Evolutionary conservation across 2,329 filamentous ascomycete species (phyloP), one percentile per base, ranked within the genome.

Genomic region (Bipolaris sorokiniana): DNA sequence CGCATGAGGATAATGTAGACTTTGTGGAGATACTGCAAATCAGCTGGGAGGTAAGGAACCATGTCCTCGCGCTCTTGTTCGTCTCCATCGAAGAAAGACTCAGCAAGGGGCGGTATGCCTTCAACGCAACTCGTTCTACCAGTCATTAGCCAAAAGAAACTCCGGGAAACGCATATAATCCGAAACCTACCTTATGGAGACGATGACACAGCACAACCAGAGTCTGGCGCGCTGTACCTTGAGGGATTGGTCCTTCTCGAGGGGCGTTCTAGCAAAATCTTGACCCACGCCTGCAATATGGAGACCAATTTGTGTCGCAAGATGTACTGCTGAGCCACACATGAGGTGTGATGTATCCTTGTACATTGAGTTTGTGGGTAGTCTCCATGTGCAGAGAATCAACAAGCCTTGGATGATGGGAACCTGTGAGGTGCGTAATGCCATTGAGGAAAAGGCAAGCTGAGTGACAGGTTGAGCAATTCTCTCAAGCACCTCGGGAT

Each of bases 321-420:
- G 61, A 55, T 78, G 76, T 3, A 78, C 66, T 31, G 77, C 76
- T 15, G 76, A 76, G 16, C 77, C 77, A 58, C 72, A 76, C 48
- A 79, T 67, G 15, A 77, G 68, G 54, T 75, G 71, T n/a, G 73
- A 76, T 57, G 75, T 73, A 45, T 78, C 76, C 40, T 76, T 76
- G 61, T 75, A 76, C 71, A 76, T 77, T 28, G 75, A 78, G 42
- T 76, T 77, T 10, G 77, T 75, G 7, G 77, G 77, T 26, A 78
- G 59, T 3, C 76, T 71, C 77, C 77, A 79, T 16, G 76, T 74
- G 45, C 76, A 78, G 10, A 79, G 70, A 9, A 78, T 69, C 4
- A 79, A 57, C 9, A 77, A 63, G 15, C 73, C 76, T 54, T 78
- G 76, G 20, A 79, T 79, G 13, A 76, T 72, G 13, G 76, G 71